Evolutionary conservation across 805 yeast genomes (phyloP).

Genomic region (Candida michaelii): DNA sequence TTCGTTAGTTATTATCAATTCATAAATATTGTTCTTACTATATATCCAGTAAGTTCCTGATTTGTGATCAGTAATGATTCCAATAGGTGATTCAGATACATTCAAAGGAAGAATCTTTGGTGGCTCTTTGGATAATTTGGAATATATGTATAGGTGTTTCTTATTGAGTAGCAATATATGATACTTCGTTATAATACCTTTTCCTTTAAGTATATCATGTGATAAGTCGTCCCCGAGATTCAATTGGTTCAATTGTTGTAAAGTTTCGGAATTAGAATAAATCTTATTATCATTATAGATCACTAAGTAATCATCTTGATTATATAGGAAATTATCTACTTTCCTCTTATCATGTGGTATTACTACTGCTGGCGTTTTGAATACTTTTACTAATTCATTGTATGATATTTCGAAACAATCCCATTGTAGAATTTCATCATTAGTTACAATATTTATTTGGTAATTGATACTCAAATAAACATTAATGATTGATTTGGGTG

Average conservation of each 20-base stretch:
- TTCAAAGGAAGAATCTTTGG: constrained; percentile 12
- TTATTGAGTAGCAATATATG: constrained; percentile 26
- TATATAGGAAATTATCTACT: constrained; percentile 4
- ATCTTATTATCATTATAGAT: constrained; percentile 4
- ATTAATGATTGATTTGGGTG: constrained; percentile 16
- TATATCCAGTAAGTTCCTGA: constrained; percentile 74
- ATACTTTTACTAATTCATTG: constrained; percentile 28
- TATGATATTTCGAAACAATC: constrained; percentile 31
- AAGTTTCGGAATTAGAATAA: constrained; percentile 5
- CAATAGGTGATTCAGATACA: constrained; percentile 17
- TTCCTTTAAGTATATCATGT: constrained; percentile 13
- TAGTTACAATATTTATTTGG: constrained; percentile 24
- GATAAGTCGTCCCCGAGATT: constrained; percentile 15
- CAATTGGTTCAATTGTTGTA: constrained; percentile 16
- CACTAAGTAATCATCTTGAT: constrained; percentile 1
- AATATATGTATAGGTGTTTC: constrained; percentile 23
- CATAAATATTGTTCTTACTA: constrained; percentile 61
- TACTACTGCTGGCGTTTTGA: constrained; percentile 22
- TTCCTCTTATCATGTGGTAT: constrained; percentile 4
- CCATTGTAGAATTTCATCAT: constrained; percentile 26
- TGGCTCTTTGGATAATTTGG: constrained; percentile 26
- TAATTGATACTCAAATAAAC: constrained; percentile 22
- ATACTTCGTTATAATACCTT: constrained; percentile 26
- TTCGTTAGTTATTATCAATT: constrained; percentile 69
- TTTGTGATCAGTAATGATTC: constrained; percentile 29